Conservation (phyloP, 2,329 filamentous ascomycete genomes). For the Colletotrichum coccodes region DNA sequence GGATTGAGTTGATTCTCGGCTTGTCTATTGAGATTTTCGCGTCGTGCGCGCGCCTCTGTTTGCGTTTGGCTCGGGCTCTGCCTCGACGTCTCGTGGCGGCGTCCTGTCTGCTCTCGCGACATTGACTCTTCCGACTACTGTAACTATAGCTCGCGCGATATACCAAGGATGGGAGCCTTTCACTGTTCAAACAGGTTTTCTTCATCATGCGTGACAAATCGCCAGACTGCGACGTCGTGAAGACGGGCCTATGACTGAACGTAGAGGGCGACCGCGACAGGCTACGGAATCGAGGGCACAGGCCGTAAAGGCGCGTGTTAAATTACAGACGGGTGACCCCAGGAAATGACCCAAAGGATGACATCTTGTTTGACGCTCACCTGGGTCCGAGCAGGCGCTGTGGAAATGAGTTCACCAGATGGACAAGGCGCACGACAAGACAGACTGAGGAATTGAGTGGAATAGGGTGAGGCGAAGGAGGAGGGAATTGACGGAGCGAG, state of each 20-base stretch:
- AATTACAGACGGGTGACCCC: not conserved
- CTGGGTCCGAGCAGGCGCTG: not conserved
- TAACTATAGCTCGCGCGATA: slow-evolving; percentile 33
- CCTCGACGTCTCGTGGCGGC: not conserved
- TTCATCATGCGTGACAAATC: not conserved
- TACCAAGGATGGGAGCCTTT: slow-evolving; percentile 27
- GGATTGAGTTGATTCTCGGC: not conserved
- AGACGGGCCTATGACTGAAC: not conserved
- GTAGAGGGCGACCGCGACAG: no score
- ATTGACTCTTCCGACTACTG: slow-evolving; percentile 9
- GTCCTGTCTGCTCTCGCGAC: not conserved
- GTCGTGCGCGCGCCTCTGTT: not conserved
- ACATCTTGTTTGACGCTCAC: slow-evolving; percentile 8
- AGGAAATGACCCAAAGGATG: not conserved
- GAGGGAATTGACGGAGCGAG: not conserved
- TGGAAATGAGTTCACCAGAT: not conserved
- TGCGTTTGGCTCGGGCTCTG: not conserved
- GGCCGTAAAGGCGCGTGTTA: not conserved
- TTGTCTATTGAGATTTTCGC: not conserved
- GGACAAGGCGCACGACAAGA: not conserved
- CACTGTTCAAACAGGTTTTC: slow-evolving; percentile 9
- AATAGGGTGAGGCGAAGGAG: not conserved
- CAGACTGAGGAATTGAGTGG: not conserved
- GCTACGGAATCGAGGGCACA: not conserved
- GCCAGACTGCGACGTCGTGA: not conserved